Percentiles rank a stretch among this genome's conserved stretches.
Evolutionary conservation across 805 yeast genomes (phyloP).

Genomic region (Yarrowia yakushimensis): DNA sequence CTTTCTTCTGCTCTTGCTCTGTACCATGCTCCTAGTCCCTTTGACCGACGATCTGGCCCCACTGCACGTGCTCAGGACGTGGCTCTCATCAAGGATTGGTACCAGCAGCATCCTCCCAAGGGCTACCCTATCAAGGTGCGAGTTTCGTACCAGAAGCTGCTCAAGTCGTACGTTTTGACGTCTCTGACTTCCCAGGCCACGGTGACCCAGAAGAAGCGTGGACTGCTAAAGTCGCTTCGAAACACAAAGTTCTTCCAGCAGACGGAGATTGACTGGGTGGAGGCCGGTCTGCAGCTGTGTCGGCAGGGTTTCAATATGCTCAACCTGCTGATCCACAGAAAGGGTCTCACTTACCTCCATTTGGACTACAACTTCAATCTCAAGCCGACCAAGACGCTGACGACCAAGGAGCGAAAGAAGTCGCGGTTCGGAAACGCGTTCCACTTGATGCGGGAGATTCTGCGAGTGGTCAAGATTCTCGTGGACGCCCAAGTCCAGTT

Average conservation of each 20-base stretch:
- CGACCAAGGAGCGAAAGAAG: conserved; percentile 93
- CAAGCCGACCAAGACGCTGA: conserved; percentile 92
- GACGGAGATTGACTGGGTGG: conserved; percentile 96
- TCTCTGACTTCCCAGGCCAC: conserved; percentile 54
- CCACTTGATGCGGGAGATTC: conserved; percentile 85
- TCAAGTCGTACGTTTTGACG: conserved; percentile 70
- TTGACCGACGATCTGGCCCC: conserved; percentile 66
- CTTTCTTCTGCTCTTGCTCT: conserved; percentile 59
- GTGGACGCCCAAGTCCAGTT: conserved; percentile 94
- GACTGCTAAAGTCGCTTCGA: conserved; percentile 61
- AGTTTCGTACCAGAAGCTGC: conserved; percentile 83
- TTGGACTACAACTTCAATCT: conserved; percentile 92
- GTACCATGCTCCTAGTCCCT: conserved; percentile 85
- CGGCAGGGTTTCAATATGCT: conserved; percentile 93
- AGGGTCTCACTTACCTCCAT: conserved; percentile 88
- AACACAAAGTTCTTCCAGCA: conserved; percentile 86
- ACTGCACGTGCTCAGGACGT: conserved; percentile 87
- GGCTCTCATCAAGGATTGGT: conserved; percentile 79
- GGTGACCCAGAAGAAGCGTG: conserved; percentile 49
- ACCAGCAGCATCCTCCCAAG: conserved; percentile 60
- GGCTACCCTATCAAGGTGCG: conserved; percentile 68
- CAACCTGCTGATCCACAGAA: conserved; percentile 80
- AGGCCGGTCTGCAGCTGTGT: conserved; percentile 92
- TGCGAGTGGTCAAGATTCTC: conserved; percentile 75
- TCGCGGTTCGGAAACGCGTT: conserved; percentile 96